Base-by-base conservation (phyloP, 768 basidiomycete genomes). In the Hygrophorus russula region DNA sequence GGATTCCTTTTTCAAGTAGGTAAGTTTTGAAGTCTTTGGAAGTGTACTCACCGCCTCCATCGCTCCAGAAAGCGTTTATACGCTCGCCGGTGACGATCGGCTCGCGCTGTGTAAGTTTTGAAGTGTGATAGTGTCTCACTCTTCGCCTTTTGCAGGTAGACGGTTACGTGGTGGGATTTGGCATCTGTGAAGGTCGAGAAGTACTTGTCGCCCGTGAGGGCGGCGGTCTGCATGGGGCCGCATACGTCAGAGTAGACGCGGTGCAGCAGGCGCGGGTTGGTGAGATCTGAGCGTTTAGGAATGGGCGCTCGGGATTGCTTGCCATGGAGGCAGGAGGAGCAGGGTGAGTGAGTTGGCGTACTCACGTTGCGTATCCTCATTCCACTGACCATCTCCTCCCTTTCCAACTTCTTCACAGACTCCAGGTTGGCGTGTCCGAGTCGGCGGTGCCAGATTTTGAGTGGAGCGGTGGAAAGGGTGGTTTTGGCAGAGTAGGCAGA, bases 1-100 rank as follows among this genome's bases (percentile, higher is more conserved):
- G 44, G 1, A 66, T 59, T 0, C 62, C 59, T 0, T 52, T 44
- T n/a, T n/a, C n/a, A n/a, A n/a, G n/a, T n/a, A n/a, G n/a, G n/a
- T n/a, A n/a, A n/a, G n/a, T n/a, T n/a, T n/a, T n/a, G n/a, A n/a
- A n/a, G n/a, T n/a, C n/a, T n/a, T n/a, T n/a, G n/a, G n/a, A n/a
- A n/a, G n/a, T n/a, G n/a, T n/a, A n/a, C n/a, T n/a, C 45, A 6
- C 45, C 38, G 7, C 45, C 38, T 5, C 34, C 32, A 20, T 46
- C 45, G 3, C 39, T 7, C 19, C 34, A 32, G 12, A 46, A 28
- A 7, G 17, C 8, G 15, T 41, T 46, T 2, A 46, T 12, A 5
- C 15, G 28, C 18, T 19, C 28, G 5, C 27, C 39, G 3, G 15
- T 34, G 13, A 41, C n/a, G 15, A 4, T 38, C n/a, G 4, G 7